Percentiles rank a stretch among this genome's conserved stretches.
These are phyloP conservation scores for Hypsizygus marmoreus DNA, from an alignment of 768 basidiomycete genomes.

Conservation along the genomic window DNA sequence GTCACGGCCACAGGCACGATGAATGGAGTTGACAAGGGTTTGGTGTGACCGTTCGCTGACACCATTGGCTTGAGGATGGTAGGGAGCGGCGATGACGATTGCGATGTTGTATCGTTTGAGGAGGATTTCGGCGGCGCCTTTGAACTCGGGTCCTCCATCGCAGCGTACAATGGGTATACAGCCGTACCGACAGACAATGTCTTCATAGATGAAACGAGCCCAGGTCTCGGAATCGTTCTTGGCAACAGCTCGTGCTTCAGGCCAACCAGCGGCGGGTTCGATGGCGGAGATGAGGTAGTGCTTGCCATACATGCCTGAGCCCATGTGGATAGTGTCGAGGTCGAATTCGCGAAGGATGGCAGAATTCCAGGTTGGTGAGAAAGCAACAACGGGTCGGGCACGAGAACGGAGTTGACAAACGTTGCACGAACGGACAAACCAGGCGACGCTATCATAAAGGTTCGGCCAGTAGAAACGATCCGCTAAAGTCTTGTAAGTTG, in stretches of 20 bases:
- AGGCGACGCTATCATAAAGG: constrained; percentile 27
- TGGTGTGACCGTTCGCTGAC: constrained; percentile 29
- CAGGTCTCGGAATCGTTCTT: constrained; percentile 27
- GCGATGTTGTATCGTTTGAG: constrained; percentile 22
- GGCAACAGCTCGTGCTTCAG: constrained; percentile 27
- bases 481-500: constrained; percentile 16
- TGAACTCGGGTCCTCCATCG: constrained; percentile 28
- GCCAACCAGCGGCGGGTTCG: constrained; percentile 25
- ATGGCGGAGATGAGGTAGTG: constrained; percentile 20
- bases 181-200: constrained; percentile 18
- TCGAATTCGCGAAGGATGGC: constrained; percentile 26
- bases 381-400: constrained; percentile 19
- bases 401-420: constrained; percentile 27
- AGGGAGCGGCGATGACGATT: constrained; percentile 27
- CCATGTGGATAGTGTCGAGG: constrained; percentile 32
- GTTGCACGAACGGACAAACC: constrained; percentile 30
- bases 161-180: neutral
- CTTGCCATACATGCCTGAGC: constrained; percentile 14
- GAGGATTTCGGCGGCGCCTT: constrained; percentile 22
- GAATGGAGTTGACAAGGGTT: constrained; percentile 19
- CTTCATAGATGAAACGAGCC: constrained; percentile 22
- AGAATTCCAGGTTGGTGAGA: constrained; percentile 15
- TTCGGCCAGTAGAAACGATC: constrained; percentile 36
- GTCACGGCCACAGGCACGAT: constrained; percentile 14
- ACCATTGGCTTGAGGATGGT: constrained; percentile 35